Evolutionary conservation across 2,329 filamentous ascomycete species (phyloP), one percentile per base, ranked within the genome.

Genomic region (Ophiostoma quercus): DNA sequence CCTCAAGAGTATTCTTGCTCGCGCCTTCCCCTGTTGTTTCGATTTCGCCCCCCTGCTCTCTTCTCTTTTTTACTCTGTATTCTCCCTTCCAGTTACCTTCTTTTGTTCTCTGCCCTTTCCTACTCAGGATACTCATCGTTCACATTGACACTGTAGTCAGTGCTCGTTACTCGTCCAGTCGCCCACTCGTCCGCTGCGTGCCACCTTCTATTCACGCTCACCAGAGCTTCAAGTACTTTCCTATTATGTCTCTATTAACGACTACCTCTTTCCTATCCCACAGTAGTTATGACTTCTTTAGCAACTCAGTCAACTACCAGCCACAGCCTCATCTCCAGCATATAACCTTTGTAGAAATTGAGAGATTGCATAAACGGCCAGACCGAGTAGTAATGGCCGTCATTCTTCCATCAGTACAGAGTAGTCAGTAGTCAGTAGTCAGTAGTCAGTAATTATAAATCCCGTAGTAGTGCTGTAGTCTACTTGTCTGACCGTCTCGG

Each of bases 11-110:
- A 29, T 57, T 25, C 60, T 34, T 57, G 12, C 22, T 57, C 51
- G n/a, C n/a, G 9, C 51, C 51, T 57, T 25, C 51, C 62, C 34
- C 62, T 39, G 62, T 65, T 32, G 62, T 65, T 65, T 65, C 62
- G 32, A 37, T 37, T 65, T 39, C 62, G 14, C 3, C 32, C 22
- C 54, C 22, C 43, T 47, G 5, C 12, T 66, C 39, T 66, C 41
- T 66, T 14, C 25, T 37, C 32, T 9, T 2, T 57, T 57, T 16
- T 57, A 22, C 2, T 57, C 43, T 19, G 43, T 47, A 12, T 43
- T 16, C 41, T 43, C 41, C 41, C 57, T 16, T 62, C 22, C n/a
- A 25, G 62, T 11, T 37, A 14, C 60, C 14, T 65, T 39, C 32
- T 65, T 39, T 66, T 29, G 37, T 66, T 47, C 39, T 25, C 6